These are phyloP conservation scores for Hymenoscyphus scutula DNA, from an alignment of 2,329 filamentous ascomycete genomes.

Conservation along the genomic window DNA sequence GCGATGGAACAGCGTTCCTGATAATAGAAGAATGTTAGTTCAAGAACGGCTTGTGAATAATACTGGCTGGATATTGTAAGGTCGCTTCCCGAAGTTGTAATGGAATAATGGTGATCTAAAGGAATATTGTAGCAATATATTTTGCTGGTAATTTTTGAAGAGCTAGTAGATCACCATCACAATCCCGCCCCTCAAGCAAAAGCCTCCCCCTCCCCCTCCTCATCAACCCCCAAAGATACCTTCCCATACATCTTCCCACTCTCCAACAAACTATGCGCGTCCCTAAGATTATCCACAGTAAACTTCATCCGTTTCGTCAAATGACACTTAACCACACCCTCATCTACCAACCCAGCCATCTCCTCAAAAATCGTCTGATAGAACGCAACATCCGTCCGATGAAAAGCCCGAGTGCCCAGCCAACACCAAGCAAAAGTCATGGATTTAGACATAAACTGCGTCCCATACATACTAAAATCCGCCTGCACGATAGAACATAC, in stretches of 20 bases:
- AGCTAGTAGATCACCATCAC: no score
- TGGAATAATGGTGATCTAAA: no score
- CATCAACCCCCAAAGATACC: slow-evolving; percentile 37
- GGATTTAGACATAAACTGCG: slow-evolving; percentile 46
- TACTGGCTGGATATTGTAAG: no score
- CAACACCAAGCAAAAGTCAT: slow-evolving; percentile 44
- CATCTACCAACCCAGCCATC: slow-evolving; percentile 37
- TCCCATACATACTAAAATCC: slow-evolving; percentile 44
- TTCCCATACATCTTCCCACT: slow-evolving; percentile 40
- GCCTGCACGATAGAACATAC: slow-evolving; percentile 47
- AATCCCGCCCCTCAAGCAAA: not conserved
- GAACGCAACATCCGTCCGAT: slow-evolving; percentile 40
- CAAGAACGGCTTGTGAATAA: no score
- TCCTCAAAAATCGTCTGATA: slow-evolving; percentile 42
- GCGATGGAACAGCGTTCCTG: no score
- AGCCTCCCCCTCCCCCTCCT: slow-evolving; percentile 21
- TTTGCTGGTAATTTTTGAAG: no score
- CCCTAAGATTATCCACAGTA: slow-evolving; percentile 39
- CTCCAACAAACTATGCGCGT: slow-evolving; percentile 42
- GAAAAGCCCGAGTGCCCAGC: slow-evolving; percentile 42
- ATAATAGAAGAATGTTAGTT: no score
- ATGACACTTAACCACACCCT: slow-evolving; percentile 40
- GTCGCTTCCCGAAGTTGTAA: no score
- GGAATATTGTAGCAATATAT: no score
- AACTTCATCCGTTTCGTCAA: slow-evolving; percentile 38